These are phyloP conservation scores for Alternaria arbusti DNA, from an alignment of 2,329 filamentous ascomycete species.

Conservation along the genomic window DNA sequence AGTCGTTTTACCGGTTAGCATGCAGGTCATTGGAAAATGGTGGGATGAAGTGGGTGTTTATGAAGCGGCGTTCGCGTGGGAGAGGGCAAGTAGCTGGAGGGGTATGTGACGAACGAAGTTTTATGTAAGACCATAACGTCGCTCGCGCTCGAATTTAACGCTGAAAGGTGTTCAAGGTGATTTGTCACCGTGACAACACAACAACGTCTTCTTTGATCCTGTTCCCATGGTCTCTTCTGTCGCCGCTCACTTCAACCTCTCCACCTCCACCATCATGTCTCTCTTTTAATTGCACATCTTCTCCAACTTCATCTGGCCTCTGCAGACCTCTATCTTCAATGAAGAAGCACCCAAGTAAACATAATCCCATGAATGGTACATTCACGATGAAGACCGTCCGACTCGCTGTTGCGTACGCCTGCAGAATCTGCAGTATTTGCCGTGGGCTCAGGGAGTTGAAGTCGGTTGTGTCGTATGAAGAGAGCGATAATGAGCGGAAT, in stretches of 20 bases:
- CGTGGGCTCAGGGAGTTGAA: slow-evolving; percentile 10
- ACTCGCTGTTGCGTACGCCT: slow-evolving; percentile 62
- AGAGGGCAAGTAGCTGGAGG: slow-evolving; percentile 56
- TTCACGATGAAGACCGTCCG: slow-evolving; percentile 64
- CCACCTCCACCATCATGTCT: neutral
- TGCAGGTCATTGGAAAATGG: slow-evolving; percentile 62
- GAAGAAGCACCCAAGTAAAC: slow-evolving; percentile 58
- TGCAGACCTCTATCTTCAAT: slow-evolving; percentile 58
- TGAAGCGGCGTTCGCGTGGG: slow-evolving; percentile 56
- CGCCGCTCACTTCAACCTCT: neutral
- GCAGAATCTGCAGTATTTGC: slow-evolving; percentile 48
- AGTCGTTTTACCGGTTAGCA: slow-evolving; percentile 56
- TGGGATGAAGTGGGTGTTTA: slow-evolving; percentile 60
- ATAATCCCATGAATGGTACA: slow-evolving; percentile 60
- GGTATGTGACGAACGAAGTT: slow-evolving; percentile 15
- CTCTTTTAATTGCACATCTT: neutral
- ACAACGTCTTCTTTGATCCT: neutral
- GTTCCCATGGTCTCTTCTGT: neutral
- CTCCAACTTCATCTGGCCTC: slow-evolving; percentile 25
- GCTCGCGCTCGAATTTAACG: neutral
- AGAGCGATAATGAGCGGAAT: slow-evolving; percentile 13
- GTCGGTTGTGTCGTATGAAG: slow-evolving; percentile 18
- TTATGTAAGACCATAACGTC: neutral
- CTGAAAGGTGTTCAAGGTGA: neutral
- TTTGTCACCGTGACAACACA: neutral